Evolutionary conservation across 805 yeast species (phyloP), one percentile per base, ranked within the genome.

Genomic region (Wickerhamomyces hampshirensis): DNA sequence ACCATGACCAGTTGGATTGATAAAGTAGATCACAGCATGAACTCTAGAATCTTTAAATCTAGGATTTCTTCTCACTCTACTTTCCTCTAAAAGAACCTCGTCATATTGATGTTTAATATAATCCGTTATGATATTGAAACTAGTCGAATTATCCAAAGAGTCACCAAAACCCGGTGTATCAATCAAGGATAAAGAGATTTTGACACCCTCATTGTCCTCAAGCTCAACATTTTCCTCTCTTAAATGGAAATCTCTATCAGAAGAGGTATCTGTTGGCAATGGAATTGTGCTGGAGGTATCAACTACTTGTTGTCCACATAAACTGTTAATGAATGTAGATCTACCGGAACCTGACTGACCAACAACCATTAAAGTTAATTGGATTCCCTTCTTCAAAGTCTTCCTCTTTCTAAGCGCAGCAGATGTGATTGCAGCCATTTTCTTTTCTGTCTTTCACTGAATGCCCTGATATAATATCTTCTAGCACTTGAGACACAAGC

Each of bases 331-430:
- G 52, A 88, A 82, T 5, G 96, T 88, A n/a, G 95, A 83, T 58
- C 96, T 75, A 13, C 96, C 96, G 31, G 79, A 66, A 3, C 97
- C 97, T 31, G 81, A 76, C 55, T 84, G 83, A 29, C 96, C 97
- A 38, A 86, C 80, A 26, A 85, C 80, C 91, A 88, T 80, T 40
- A 84, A 58, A 16, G 94, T 82, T 68, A 88, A 86, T 54, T 84
- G 85, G 65, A 85, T 77, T 23, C 88, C 84, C 62, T 85, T 83
- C 62, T 85, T 86, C 60, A 84, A 66, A 33, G 80, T 82, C 66
- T 85, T 85, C 58, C 84, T 77, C 65, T 84, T 84, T 58, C 86
- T 73, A 42, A 77, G 47, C 10, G 75, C 75, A 18, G 77, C 72
- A 10, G 77, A 72, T 3, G 75, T 70, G 36, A 71, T 62, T 12